Conservation (phyloP, 2,329 filamentous ascomycete species). For the Fusarium coicis region DNA sequence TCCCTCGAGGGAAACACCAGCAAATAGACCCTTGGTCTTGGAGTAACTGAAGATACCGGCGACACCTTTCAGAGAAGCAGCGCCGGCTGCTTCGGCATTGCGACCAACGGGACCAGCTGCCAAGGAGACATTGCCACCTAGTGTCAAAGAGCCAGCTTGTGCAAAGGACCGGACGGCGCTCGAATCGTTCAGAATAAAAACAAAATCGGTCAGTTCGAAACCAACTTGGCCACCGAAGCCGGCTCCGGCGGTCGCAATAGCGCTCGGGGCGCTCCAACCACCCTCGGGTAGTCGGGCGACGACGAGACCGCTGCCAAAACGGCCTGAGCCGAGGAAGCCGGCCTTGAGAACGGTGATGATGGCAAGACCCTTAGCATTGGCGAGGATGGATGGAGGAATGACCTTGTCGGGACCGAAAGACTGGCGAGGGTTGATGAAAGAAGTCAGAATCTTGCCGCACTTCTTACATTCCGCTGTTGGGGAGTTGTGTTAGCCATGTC, state of each 20-base stretch:
- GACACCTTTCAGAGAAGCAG: constrained; percentile 88
- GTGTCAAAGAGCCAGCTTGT: constrained; percentile 88
- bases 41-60: constrained; percentile 96
- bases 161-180: constrained; percentile 93
- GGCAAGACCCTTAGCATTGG: constrained; percentile 90
- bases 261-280: constrained; percentile 82
- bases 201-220: constrained; percentile 91
- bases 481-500: constrained; percentile 22
- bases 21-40: constrained; percentile 97
- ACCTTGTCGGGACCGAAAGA: constrained; percentile 96
- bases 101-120: constrained; percentile 93
- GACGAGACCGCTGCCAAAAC: constrained; percentile 84
- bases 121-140: constrained; percentile 96
- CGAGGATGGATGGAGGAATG: constrained; percentile 89
- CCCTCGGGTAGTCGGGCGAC: constrained; percentile 83
- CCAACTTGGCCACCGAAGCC: constrained; percentile 89
- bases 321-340: constrained; percentile 84
- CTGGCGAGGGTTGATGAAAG: constrained; percentile 93
- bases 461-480: constrained; percentile 92
- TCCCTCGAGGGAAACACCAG: constrained; percentile 93
- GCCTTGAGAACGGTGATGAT: constrained; percentile 89
- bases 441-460: constrained; percentile 92
- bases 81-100: constrained; percentile 95
- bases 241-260: constrained; percentile 82
- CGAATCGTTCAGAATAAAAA: constrained; percentile 96